phyloP scores from a whole-genome alignment of 176 grass and related monocot genomes.

The Oryza glaberrima region DNA sequence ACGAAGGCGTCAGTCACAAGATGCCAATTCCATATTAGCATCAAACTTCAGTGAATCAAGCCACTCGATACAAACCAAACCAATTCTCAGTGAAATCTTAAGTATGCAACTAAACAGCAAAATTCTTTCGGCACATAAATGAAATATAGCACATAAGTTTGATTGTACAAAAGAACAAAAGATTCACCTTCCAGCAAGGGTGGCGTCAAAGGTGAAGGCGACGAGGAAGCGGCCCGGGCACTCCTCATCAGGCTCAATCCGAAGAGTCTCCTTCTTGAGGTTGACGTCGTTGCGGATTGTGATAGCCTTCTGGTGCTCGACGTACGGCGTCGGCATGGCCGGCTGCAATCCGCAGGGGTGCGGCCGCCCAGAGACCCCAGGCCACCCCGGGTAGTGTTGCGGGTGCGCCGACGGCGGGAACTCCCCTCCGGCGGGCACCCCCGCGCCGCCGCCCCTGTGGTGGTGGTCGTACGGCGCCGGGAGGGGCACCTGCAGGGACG shows the following conservation, averaged over 20 bases:
- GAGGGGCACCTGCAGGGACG: slow-evolving; percentile 64
- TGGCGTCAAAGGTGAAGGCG: slow-evolving; percentile 92
- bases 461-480: slow-evolving; percentile 83
- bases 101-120: slow-evolving; percentile 4
- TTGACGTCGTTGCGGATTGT: slow-evolving; percentile 95
- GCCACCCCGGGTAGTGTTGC: slow-evolving; percentile 62
- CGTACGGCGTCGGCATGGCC: slow-evolving; percentile 63
- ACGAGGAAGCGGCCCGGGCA: slow-evolving; percentile 65
- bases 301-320: slow-evolving; percentile 94
- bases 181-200: slow-evolving; percentile 75
- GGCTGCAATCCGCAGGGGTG: slow-evolving; percentile 57
- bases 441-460: slow-evolving; percentile 49
- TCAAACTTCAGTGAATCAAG: slow-evolving; percentile 27
- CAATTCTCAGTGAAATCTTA: not conserved
- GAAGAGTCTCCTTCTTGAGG: slow-evolving; percentile 96
- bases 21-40: slow-evolving; percentile 35
- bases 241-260: slow-evolving; percentile 76
- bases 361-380: slow-evolving; percentile 44
- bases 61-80: too few relatives aligned
- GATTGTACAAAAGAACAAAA: slow-evolving; percentile 15
- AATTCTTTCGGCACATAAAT: not conserved
- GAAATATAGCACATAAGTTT: not conserved
- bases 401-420: slow-evolving; percentile 45
- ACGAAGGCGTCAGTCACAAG: slow-evolving; percentile 11
- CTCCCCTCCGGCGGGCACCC: slow-evolving; percentile 33